A percentile compares a stretch with the other conserved stretches of the same genome.
Evolutionary conservation across 495 filamentous ascomycete genomes (phyloP).

Genomic region (Aspergillus haitiensis): DNA sequence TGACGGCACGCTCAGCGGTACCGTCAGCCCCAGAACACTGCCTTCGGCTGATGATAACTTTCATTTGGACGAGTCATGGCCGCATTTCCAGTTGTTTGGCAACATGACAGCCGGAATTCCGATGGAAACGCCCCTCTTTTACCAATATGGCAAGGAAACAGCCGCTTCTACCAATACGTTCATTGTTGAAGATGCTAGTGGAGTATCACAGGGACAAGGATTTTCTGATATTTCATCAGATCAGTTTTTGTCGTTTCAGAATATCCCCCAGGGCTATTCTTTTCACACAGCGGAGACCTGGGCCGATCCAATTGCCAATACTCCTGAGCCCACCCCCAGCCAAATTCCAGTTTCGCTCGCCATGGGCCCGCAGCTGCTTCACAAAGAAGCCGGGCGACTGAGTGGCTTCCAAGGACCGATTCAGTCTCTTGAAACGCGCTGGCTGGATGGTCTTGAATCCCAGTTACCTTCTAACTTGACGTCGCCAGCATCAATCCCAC

Average conservation of each 20-base stretch:
- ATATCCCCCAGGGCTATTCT: constrained; percentile 37
- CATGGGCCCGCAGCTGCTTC: constrained; percentile 27
- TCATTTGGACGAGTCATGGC: constrained; percentile 45
- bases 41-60: constrained; percentile 48
- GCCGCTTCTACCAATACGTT: constrained; percentile 33
- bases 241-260: constrained; percentile 37
- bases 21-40: constrained; percentile 45
- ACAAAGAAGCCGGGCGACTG: constrained; percentile 27
- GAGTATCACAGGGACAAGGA: constrained; percentile 36
- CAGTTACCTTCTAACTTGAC: constrained; percentile 39
- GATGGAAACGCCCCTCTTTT: constrained; percentile 40
- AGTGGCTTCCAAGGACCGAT: constrained; percentile 31
- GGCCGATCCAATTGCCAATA: constrained; percentile 27
- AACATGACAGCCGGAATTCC: constrained; percentile 37
- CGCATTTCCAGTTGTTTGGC: constrained; percentile 44
- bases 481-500: constrained; percentile 28
- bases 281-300: constrained; percentile 36
- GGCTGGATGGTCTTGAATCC: constrained; percentile 40
- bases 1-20: constrained; percentile 43
- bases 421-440: constrained; percentile 42
- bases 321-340: constrained; percentile 28
- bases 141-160: constrained; percentile 40
- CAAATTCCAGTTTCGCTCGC: constrained; percentile 27
- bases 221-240: constrained; percentile 37
- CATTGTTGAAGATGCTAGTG: constrained; percentile 45